Evolutionary conservation across 2,329 filamentous ascomycete species (phyloP).

Genomic region (Penicillium sp.): DNA sequence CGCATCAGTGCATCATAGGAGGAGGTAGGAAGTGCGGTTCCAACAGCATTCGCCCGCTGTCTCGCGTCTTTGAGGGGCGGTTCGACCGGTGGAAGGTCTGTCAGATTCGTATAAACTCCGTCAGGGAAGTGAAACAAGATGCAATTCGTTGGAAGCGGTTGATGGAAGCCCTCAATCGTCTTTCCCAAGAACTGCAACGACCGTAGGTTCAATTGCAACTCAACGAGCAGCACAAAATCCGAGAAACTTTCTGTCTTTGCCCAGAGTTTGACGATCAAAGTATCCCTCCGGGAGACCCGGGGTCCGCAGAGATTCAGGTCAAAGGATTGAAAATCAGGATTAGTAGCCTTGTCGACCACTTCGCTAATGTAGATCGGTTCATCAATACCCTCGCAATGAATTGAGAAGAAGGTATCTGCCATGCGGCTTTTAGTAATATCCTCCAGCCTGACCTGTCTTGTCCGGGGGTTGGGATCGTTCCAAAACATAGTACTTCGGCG

Average conservation of each 20-base stretch:
- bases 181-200: slow-evolving; percentile 74
- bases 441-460: slow-evolving; percentile 71
- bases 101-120: slow-evolving; percentile 74
- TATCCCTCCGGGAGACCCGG: slow-evolving; percentile 60
- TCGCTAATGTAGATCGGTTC: slow-evolving; percentile 91
- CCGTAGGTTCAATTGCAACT: slow-evolving; percentile 66
- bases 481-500: slow-evolving; percentile 61
- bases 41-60: slow-evolving; percentile 39
- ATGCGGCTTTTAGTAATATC: slow-evolving; percentile 65
- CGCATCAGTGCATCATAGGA: slow-evolving; percentile 87
- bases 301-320: slow-evolving; percentile 64
- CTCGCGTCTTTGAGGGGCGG: slow-evolving; percentile 11
- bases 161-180: slow-evolving; percentile 58
- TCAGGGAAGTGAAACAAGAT: slow-evolving; percentile 81
- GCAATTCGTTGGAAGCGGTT: slow-evolving; percentile 74
- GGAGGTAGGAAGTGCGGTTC: slow-evolving; percentile 59
- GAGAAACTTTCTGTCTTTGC: slow-evolving; percentile 53
- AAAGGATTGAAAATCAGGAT: slow-evolving; percentile 85
- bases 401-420: slow-evolving; percentile 83
- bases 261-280: slow-evolving; percentile 70
- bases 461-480: slow-evolving; percentile 55
- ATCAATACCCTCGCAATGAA: slow-evolving; percentile 63
- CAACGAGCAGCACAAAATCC: slow-evolving; percentile 62
- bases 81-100: slow-evolving; percentile 56
- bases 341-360: slow-evolving; percentile 71